Base-by-base conservation (phyloP, 192 early-diverging fungal genomes). In the Podila epigama region DNA sequence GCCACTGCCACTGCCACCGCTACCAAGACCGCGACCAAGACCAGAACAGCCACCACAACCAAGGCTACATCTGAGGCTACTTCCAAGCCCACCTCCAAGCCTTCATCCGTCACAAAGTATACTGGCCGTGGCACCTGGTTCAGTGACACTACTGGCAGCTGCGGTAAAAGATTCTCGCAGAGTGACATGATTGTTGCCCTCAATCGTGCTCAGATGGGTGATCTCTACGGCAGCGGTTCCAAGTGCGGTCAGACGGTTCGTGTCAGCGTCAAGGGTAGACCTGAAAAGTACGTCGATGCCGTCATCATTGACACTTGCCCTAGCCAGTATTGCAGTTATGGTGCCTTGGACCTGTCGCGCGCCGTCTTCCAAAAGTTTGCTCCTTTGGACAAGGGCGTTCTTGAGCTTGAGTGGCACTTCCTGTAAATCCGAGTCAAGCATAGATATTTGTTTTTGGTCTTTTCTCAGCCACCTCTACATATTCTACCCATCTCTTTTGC, bases 71-170 rank as follows among this genome's bases (percentile, higher is more conserved):
- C 22, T 33, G 51, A 56, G 54, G 31, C 54, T 56, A 32, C 32
- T 16, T 9, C 25, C 28, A 32, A 37, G 18, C 29, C 27, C 31
- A 31, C 27, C n/a, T n/a, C n/a, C 54, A 56, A 56, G 27, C 9
- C n/a, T 16, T 20, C 31, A 29, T 51, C 22, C 10, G 25, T 36
- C 27, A 58, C 33, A 58, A 41, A 22, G 36, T 75, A 42, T 48
- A 56, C 32, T 42, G 73, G 73, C 32, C 73, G 66, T 35, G 73
- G 73, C 25, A 77, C 73, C 48, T 77, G 73, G 66, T 77, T 77
- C 50, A 77, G 73, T 56, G 73, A 68, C 40, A 77, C 60, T 6
- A 59, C 37, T 1, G 73, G 73, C 16, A 68, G 65, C 31, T 77
- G 73, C n/a, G 66, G 73, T 13, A 20, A 51, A n/a, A 28, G 34